Percentiles rank a stretch among this genome's conserved stretches.
phyloP scores from a whole-genome alignment of 192 early-diverging fungal genomes.

The Coemansia sp. region DNA sequence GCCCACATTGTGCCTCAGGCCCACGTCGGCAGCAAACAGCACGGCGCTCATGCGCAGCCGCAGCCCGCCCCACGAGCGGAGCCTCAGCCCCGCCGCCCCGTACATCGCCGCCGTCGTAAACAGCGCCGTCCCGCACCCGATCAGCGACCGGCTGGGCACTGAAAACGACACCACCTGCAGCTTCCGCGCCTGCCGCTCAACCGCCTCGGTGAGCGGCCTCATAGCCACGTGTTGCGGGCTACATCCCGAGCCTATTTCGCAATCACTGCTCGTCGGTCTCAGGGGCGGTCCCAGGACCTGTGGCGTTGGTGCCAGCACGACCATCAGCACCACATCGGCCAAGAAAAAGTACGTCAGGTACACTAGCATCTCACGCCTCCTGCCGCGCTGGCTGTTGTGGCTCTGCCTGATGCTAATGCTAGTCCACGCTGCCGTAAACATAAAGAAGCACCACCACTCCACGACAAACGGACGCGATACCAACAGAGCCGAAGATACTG shows the following conservation, averaged over 20 bases:
- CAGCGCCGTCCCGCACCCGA: neutral
- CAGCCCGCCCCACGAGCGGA: neutral
- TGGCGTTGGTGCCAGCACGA: neutral
- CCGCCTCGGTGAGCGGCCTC: neutral
- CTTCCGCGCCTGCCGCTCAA: constrained; percentile 13
- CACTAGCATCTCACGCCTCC: constrained; percentile 11
- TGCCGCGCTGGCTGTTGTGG: neutral
- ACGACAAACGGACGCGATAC: constrained; percentile 29
- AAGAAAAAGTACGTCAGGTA: constrained; percentile 30
- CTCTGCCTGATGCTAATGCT: neutral
- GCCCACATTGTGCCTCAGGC: constrained; percentile 2
- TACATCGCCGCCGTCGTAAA: neutral
- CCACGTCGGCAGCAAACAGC: neutral
- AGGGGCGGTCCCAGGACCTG: neutral
- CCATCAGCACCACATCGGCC: constrained; percentile 21
- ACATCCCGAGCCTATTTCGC: neutral
- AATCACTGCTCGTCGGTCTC: neutral
- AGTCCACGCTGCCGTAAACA: constrained; percentile 5
- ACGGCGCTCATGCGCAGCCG: neutral
- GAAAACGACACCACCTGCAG: too few relatives aligned
- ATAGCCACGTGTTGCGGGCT: neutral
- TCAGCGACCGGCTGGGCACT: too few relatives aligned
- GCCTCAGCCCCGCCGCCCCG: neutral
- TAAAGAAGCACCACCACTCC: constrained; percentile 38
- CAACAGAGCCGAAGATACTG: constrained; percentile 10